Evolutionary conservation across 2,329 filamentous ascomycete genomes (phyloP), one percentile per base, ranked within the genome.

Genomic region (Diaporthe sp.): DNA sequence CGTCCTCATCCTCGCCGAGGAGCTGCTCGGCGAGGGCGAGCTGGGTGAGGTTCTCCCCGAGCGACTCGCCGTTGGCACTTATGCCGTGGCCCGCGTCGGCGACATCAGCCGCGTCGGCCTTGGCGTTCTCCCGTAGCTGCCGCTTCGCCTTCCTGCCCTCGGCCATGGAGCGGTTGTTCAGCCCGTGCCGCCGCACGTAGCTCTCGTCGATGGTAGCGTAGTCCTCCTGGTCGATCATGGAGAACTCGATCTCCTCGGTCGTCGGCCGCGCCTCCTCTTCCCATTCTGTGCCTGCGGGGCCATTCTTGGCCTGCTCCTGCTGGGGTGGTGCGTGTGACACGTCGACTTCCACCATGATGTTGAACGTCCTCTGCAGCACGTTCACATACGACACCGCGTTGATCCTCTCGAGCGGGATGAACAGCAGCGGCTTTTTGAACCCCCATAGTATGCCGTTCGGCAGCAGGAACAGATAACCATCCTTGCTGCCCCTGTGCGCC

Each of bases 151-250:
- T 91, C 69, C 92, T 83, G 79, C 90, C 88, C 79, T 93, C 92
- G 0, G 91, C 92, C 90, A 94, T 91, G 79, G 92, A 93, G 75
- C 90, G 85, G 78, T 94, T 91, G 75, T 92, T 90, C 35, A 94
- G 85, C 0, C 88, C 86, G 77, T 93, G 88, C 13, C 86, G 86
- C 78, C 88, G 87, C 61, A 93, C 86, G 78, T 92, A 94, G n/a
- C 79, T 80, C 76, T 89, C 87, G 78, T 92, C 90, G 75, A 94
- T 93, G 30, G 88, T 89, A 6, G 83, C 84, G 75, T 92, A 93
- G 79, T 94, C 91, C 76, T 91, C 90, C 81, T 94, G 92, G 78
- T 94, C 92, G 25, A 94, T 81, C 92, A 93, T 93, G 50, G 86
- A 86, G 76, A 93, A 93, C 79, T 93, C 92, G 30, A 92, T 83